Percentiles rank a stretch among this genome's conserved stretches.
Conservation (phyloP, 2,329 filamentous ascomycete genomes). For the Microdochium bolleyi region DNA sequence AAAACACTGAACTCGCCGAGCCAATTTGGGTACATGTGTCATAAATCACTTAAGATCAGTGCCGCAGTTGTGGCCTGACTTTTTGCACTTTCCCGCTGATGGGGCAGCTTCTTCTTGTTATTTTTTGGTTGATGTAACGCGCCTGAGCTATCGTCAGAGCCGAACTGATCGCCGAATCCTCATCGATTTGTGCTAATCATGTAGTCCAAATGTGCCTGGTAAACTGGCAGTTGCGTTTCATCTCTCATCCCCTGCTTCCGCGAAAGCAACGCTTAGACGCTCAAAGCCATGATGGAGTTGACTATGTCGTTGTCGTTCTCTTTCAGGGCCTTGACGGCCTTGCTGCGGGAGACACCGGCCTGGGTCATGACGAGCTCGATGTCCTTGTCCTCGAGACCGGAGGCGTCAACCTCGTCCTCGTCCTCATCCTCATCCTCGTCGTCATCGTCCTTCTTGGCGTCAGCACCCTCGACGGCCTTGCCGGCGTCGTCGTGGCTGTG, state of each 20-base stretch:
- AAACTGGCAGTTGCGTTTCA: not conserved
- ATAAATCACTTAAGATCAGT: no score
- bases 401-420: slow-evolving; percentile 90
- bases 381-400: slow-evolving; percentile 95
- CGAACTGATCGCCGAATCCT: no score
- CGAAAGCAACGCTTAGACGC: slow-evolving; percentile 47
- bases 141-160: no score
- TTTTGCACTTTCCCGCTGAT: no score
- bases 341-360: slow-evolving; percentile 93
- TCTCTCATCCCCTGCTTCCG: not conserved
- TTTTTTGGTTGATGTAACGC: no score
- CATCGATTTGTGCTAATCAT: slow-evolving; percentile 8
- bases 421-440: slow-evolving; percentile 75
- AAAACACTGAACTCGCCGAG: no score
- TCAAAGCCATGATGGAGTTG: slow-evolving; percentile 99
- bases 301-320: slow-evolving; percentile 99
- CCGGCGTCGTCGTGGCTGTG: slow-evolving; percentile 65
- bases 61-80: no score
- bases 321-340: slow-evolving; percentile 96
- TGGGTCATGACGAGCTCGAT: slow-evolving; percentile 99
- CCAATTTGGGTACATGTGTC: not conserved
- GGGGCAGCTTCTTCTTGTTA: no score
- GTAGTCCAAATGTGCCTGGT: slow-evolving; percentile 1
- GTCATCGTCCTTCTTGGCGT: slow-evolving; percentile 69
- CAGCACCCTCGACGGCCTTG: slow-evolving; percentile 51